Base-by-base conservation (phyloP, 305 asterid genomes). In the Euphrasia arctica region DNA sequence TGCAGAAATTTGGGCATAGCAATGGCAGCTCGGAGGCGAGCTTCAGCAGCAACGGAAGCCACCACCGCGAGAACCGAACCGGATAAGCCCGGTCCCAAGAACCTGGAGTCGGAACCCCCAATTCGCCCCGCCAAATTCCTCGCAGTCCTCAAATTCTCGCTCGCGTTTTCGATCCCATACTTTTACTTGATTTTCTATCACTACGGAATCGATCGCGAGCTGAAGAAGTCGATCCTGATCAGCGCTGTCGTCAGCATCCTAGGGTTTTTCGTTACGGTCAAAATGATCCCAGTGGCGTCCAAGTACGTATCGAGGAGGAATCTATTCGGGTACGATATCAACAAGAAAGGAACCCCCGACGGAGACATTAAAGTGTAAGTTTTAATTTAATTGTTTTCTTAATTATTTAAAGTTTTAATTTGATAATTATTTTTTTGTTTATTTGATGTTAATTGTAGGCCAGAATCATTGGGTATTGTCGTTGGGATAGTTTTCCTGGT, bases 291-390 rank as follows among this genome's bases (percentile, higher is more conserved):
- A 0, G 95, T 90, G 54, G 94, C 95, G 8, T 77, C 95, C 0
- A 90, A 80, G 73, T 83, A 86, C 39, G 92, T 90, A 0, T 60
- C 67, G 70, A 77, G 93, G 58, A 80, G 87, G 80, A 86, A 85
- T 75, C 77, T 90, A 41, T 90, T 79, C 74, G 96, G 97, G 18
- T 81, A 72, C 60, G 96, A 90, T 65, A 86, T 90, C 59, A 90
- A 90, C 71, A 88, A 88, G 81, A 90, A 75, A 76, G 95, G 93
- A 14, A 90, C 97, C n/a, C 86, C 93, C 55, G 84, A 83, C 42
- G 97, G 97, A 73, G 74, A 90, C 71, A 76, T 90, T 60, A 82
- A 86, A 84, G 96, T 90, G 97, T 90, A 75, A 77, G 95, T 69
- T 25, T 58, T 6, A 18, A n/a, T 34, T 18, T 18, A 18, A 18